These are phyloP conservation scores for Ligustrum vulgare DNA, from an alignment of 257 asterid species.

Conservation along the genomic window DNA sequence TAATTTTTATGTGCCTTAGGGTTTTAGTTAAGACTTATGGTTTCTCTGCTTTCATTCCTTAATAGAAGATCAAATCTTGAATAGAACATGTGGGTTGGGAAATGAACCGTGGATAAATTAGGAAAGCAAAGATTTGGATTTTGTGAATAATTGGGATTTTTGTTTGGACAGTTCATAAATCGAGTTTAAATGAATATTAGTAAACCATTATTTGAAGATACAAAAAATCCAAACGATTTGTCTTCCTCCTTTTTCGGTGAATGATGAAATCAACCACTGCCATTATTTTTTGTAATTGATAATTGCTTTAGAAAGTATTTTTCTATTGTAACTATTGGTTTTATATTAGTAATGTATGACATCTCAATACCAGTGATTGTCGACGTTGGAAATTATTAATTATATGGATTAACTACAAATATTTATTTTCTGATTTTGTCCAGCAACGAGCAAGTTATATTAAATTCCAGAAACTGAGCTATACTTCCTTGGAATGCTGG, in stretches of 20 bases:
- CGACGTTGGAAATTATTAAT: neutral
- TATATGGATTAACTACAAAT: too few relatives aligned
- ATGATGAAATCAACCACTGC: neutral
- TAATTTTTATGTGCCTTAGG: too few relatives aligned
- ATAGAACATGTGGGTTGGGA: neutral
- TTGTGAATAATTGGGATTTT: neutral
- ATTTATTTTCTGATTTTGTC: neutral
- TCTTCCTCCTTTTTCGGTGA: neutral
- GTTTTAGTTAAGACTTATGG: too few relatives aligned
- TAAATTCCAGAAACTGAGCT: constrained; percentile 77
- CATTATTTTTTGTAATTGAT: neutral
- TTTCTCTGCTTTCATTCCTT: too few relatives aligned
- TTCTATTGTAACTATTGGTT: too few relatives aligned
- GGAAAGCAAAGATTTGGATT: constrained; percentile 19
- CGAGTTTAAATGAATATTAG: neutral
- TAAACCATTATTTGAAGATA: neutral
- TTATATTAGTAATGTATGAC: neutral
- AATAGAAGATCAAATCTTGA: too few relatives aligned
- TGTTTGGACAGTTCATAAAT: neutral
- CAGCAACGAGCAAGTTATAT: constrained; percentile 43
- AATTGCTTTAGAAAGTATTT: too few relatives aligned
- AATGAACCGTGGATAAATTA: neutral
- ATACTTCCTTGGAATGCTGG: constrained; percentile 65
- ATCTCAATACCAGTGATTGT: too few relatives aligned
- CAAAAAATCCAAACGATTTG: neutral